These are phyloP conservation scores for Chaetomium fimeti DNA, from an alignment of 495 filamentous ascomycete species.

Conservation along the genomic window DNA sequence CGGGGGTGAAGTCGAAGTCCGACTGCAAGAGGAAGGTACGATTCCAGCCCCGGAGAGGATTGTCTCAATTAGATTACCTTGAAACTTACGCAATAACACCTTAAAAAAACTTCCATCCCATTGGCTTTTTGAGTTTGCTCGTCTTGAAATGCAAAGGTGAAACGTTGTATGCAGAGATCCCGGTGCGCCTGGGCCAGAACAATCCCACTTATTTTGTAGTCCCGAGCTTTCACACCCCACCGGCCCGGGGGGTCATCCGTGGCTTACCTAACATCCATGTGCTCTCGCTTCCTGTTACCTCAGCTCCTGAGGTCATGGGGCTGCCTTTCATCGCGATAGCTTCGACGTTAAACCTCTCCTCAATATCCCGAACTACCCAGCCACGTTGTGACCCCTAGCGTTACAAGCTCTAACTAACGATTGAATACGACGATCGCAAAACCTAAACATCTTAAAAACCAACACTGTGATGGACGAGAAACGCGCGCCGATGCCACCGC, in stretches of 20 bases:
- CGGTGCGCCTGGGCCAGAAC: not conserved
- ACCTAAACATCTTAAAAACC: no score
- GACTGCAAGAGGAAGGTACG: not conserved
- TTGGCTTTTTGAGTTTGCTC: no score
- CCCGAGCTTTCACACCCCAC: not conserved
- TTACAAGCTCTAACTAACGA: no score
- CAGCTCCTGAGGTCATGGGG: not conserved
- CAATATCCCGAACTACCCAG: not conserved
- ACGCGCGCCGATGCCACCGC: constrained; percentile 20
- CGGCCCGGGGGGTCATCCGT: not conserved
- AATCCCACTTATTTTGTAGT: not conserved
- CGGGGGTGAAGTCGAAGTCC: no score
- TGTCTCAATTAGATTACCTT: not conserved
- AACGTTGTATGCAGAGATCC: no score
- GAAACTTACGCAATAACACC: not conserved
- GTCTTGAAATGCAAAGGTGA: not conserved
- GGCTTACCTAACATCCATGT: not conserved
- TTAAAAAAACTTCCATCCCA: not conserved
- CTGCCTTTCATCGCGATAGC: not conserved
- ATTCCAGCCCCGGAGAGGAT: not conserved
- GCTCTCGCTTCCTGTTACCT: no score
- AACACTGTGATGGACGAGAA: constrained; percentile 24
- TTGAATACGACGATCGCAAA: not conserved
- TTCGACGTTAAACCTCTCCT: not conserved
- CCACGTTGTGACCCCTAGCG: not conserved